Percentiles rank a stretch among this genome's conserved stretches.
These are phyloP conservation scores for Yamadazyma sp. DNA, from an alignment of 1,139 yeast genomes.

Conservation along the genomic window DNA sequence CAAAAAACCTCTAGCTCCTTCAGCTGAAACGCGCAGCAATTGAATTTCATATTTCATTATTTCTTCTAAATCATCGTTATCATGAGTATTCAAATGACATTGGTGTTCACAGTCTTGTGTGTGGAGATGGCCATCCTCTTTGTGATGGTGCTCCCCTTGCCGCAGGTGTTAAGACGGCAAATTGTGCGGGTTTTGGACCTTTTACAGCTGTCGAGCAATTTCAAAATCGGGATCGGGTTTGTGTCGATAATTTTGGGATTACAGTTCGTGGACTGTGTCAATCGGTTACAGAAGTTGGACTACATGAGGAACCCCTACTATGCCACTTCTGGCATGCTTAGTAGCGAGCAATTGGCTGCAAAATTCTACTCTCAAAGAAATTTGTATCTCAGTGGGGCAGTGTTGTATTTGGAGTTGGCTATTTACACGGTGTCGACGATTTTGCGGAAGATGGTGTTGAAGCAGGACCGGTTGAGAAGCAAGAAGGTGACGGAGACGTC, in stretches of 20 bases:
- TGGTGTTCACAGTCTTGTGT: slow-evolving; percentile 46
- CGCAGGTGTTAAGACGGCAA: slow-evolving; percentile 50
- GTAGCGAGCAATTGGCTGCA: slow-evolving; percentile 45
- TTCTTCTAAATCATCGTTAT: slow-evolving; percentile 8
- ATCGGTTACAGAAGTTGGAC: slow-evolving; percentile 39
- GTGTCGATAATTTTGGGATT: slow-evolving; percentile 46
- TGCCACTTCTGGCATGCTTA: slow-evolving; percentile 20
- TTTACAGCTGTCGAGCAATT: slow-evolving; percentile 41
- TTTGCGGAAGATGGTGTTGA: slow-evolving; percentile 56
- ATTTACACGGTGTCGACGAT: slow-evolving; percentile 58
- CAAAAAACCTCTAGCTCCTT: no score
- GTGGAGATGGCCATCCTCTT: slow-evolving; percentile 55
- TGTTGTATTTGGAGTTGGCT: slow-evolving; percentile 58
- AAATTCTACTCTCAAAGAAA: slow-evolving; percentile 73
- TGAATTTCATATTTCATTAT: not conserved
- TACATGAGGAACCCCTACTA: slow-evolving; percentile 27
- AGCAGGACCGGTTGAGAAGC: slow-evolving; percentile 45
- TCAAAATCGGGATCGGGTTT: slow-evolving; percentile 50
- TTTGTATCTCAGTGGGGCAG: slow-evolving; percentile 69
- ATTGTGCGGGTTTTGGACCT: slow-evolving; percentile 40
- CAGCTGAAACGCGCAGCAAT: slow-evolving; percentile 2
- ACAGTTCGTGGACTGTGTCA: slow-evolving; percentile 61
- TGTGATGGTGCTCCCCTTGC: slow-evolving; percentile 61
- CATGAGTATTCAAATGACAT: slow-evolving; percentile 49
- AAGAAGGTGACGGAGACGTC: slow-evolving; percentile 21